A percentile compares a stretch with the other conserved stretches of the same genome.
phyloP scores from a whole-genome alignment of 306 rosid genomes.

The Leucaena leucocephala region DNA sequence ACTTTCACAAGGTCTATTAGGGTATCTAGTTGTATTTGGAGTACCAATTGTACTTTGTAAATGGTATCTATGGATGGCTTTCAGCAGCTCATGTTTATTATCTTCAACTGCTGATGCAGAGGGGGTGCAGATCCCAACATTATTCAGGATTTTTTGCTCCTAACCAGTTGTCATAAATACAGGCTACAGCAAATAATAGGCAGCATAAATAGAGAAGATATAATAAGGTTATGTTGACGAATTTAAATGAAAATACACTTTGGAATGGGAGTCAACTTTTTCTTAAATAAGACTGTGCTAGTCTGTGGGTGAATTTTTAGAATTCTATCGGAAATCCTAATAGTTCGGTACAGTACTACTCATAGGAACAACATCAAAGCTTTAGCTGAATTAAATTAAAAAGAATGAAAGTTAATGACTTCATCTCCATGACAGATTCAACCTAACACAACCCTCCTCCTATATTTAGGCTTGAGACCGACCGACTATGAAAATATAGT shows the following conservation, averaged over 20 bases:
- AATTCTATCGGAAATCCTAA: too few relatives aligned
- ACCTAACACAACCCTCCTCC: too few relatives aligned
- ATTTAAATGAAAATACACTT: background rate
- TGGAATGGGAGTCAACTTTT: background rate
- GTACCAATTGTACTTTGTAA: background rate
- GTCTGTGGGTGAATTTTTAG: background rate
- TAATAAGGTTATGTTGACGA: background rate
- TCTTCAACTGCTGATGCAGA: background rate
- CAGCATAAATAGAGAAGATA: background rate
- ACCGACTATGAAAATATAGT: too few relatives aligned
- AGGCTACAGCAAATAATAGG: background rate
- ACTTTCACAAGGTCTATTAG: background rate
- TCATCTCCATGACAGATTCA: too few relatives aligned
- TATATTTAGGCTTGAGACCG: too few relatives aligned
- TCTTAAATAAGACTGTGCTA: background rate
- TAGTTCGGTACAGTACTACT: background rate
- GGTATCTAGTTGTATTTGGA: background rate
- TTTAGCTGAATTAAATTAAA: too few relatives aligned
- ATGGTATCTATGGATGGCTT: background rate
- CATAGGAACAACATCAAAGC: too few relatives aligned
- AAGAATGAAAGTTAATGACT: too few relatives aligned
- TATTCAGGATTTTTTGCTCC: background rate
- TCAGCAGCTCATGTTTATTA: background rate
- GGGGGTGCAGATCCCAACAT: background rate
- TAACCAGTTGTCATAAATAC: background rate